Evolutionary conservation across 179 eudicot species (phyloP), one percentile per base, ranked within the genome.

Genomic region (Patellifolia procumbens): DNA sequence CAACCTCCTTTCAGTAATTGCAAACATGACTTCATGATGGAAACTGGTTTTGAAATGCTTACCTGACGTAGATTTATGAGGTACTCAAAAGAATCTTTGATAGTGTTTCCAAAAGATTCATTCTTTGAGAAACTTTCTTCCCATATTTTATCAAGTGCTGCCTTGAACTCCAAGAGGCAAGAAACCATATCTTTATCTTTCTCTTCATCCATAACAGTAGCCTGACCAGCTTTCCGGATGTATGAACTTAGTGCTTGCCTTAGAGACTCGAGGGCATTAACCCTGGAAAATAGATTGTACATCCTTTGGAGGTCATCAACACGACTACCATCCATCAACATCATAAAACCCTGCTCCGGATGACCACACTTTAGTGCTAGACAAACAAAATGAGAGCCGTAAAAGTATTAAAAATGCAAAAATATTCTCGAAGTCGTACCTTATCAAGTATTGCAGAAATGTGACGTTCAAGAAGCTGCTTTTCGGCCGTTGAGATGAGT

Each of bases 31-130:
- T 60, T 58, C 52, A 16, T 31, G n/a, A 31, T 58, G 17, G 26
- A 16, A 48, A 62, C 26, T 61, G 6, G 59, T 5, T 35, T 51
- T 70, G 5, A 74, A 29, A 79, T 72, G 68, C 88, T 80, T 37
- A 95, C 99, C 97, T 95, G 98, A 55, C 99, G 97, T 70, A 95
- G 81, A 87, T 93, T 95, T 75, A 95, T 90, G 63, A 95, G 97
- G 84, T 93, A 92, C 83, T 91, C 99, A 87, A 95, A 95, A 31
- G 99, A 88, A 82, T 95, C 99, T 84, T 93, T 95, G 79, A 95
- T 84, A 43, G 97, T 93, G 80, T 88, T 95, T 85, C 89, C 78
- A 74, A 93, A 95, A 56, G 89, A 86, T 78, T 95, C 99, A 79
- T 93, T 95, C 87, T 84, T 93, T 29, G 86, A 75, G 66, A 93